Percentiles rank a stretch among this genome's conserved stretches.
Conservation (phyloP, 805 yeast genomes). For the Geotrichum ghanense region DNA sequence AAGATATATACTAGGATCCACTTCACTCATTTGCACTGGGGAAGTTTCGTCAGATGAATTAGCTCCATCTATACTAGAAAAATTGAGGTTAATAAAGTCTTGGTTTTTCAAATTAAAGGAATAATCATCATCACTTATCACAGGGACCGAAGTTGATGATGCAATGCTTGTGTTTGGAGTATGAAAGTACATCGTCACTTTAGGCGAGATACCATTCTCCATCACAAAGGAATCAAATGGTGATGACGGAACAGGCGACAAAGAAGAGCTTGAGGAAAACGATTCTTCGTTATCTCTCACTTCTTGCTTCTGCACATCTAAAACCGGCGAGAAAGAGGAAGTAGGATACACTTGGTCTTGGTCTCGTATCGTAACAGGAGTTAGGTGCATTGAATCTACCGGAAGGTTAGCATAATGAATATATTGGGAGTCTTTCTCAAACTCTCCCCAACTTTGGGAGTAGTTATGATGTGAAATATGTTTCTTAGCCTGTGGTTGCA, state of each 20-base stretch:
- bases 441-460: background rate
- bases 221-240: background rate
- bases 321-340: background rate
- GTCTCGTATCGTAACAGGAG: background rate
- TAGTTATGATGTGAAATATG: background rate
- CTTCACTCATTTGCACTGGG: too few relatives aligned
- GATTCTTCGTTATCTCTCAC: background rate
- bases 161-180: too few relatives aligned
- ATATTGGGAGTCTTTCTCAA: background rate
- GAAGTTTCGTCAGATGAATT: too few relatives aligned
- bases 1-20: background rate
- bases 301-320: background rate
- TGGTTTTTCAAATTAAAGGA: background rate
- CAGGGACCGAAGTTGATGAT: background rate
- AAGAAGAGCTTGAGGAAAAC: background rate
- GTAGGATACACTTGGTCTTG: background rate
- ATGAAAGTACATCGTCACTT: background rate
- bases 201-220: background rate
- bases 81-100: constrained; percentile 1
- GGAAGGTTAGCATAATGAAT: background rate
- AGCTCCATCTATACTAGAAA: background rate
- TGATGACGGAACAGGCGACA: background rate
- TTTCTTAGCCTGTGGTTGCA: constrained; percentile 1
- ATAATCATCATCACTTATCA: constrained; percentile 1
- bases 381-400: background rate